phyloP scores from a whole-genome alignment of 78 protist genomes.

The Speleostelium caveatum region DNA sequence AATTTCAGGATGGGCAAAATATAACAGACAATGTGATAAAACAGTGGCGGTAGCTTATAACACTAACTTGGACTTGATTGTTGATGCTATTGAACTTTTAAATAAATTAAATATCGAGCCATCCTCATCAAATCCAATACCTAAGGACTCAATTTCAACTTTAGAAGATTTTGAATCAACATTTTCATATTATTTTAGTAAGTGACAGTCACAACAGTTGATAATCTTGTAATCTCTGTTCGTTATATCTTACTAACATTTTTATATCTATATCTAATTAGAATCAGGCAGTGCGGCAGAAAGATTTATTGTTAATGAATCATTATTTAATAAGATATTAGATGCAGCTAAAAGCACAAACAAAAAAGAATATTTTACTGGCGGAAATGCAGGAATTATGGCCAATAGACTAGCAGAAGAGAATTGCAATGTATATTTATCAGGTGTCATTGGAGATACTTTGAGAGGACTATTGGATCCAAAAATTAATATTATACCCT shows the following conservation, averaged over 20 bases:
- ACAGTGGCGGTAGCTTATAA: slow-evolving; percentile 73
- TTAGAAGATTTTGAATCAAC: slow-evolving; percentile 23
- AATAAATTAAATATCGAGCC: slow-evolving; percentile 6
- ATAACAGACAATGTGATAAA: slow-evolving; percentile 15
- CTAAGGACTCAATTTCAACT: background rate
- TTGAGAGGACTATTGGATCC: slow-evolving; percentile 6
- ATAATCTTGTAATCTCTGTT: too few relatives aligned
- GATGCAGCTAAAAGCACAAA: background rate
- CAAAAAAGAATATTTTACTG: slow-evolving; percentile 41
- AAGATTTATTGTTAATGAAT: slow-evolving; percentile 31
- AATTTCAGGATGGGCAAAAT: slow-evolving; percentile 41
- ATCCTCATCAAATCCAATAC: background rate
- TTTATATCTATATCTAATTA: too few relatives aligned
- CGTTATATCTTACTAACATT: background rate
- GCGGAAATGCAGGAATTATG: slow-evolving; percentile 83
- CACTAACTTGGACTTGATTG: slow-evolving; percentile 75
- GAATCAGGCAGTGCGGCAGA: slow-evolving; percentile 77
- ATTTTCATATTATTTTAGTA: slow-evolving; percentile 54
- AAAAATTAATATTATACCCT: background rate
- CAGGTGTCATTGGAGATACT: slow-evolving; percentile 64
- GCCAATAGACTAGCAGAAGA: slow-evolving; percentile 53
- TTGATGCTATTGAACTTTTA: slow-evolving; percentile 59
- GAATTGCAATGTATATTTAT: slow-evolving; percentile 32
- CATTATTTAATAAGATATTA: slow-evolving; percentile 1
- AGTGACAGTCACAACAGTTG: too few relatives aligned